Percentiles rank a stretch among this genome's conserved stretches.
These are phyloP conservation scores for Nicotiana tomentosiformis DNA, from an alignment of 257 asterid species.

Conservation along the genomic window DNA sequence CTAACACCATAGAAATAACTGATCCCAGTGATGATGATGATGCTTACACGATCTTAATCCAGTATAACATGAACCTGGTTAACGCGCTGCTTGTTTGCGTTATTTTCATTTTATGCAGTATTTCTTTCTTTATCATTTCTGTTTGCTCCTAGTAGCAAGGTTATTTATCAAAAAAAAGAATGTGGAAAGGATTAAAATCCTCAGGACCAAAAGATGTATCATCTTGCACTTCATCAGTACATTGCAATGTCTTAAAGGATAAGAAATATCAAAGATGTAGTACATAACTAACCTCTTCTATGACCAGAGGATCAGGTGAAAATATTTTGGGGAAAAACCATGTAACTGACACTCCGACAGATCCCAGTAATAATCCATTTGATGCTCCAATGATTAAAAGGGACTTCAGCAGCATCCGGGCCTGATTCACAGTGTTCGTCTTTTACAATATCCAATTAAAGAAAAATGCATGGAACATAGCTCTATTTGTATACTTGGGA, in stretches of 20 bases:
- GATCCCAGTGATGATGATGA: background rate
- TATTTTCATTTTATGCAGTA: background rate
- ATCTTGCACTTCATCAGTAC: background rate
- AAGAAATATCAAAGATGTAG: background rate
- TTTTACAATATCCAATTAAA: background rate
- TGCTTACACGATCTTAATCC: background rate
- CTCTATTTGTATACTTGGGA: background rate
- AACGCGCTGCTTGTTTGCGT: background rate
- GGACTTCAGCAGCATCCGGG: conserved; percentile 69
- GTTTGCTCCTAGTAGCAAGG: background rate
- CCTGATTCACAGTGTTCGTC: conserved; percentile 41
- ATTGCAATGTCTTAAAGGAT: background rate
- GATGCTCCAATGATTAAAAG: conserved; percentile 69
- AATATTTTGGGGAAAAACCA: conserved; percentile 79
- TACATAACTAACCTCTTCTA: conserved; percentile 57
- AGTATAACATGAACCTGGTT: background rate
- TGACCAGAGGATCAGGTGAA: conserved; percentile 71
- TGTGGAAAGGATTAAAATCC: background rate
- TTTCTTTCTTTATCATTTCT: background rate
- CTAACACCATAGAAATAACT: background rate
- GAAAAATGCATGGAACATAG: background rate
- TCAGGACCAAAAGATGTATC: background rate
- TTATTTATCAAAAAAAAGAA: background rate
- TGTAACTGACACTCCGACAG: conserved; percentile 70
- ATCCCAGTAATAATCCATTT: conserved; percentile 65